These are phyloP conservation scores for Acacia crassicarpa DNA, from an alignment of 306 rosid species.

Conservation along the genomic window DNA sequence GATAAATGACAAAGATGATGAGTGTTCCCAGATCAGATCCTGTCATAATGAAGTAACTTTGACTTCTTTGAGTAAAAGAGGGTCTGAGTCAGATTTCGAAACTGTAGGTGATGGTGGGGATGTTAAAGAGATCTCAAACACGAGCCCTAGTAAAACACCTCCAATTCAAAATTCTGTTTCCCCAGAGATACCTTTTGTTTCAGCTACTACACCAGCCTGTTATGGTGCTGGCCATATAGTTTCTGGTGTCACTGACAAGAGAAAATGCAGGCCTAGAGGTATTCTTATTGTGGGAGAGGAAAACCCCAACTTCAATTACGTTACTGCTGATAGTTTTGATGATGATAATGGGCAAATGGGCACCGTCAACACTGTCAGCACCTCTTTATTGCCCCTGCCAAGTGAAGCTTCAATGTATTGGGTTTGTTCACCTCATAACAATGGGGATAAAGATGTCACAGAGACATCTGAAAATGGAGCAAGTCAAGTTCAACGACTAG, in stretches of 20 bases:
- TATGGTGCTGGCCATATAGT: slow-evolving; percentile 81
- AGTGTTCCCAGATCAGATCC: slow-evolving; percentile 33
- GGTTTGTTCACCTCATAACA: slow-evolving; percentile 62
- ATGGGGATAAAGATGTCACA: slow-evolving; percentile 46
- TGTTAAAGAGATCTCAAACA: slow-evolving; percentile 38
- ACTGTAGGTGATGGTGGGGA: slow-evolving; percentile 22
- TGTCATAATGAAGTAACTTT: slow-evolving; percentile 31
- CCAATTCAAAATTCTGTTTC: slow-evolving; percentile 75
- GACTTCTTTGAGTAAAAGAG: slow-evolving; percentile 53
- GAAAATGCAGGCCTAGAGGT: slow-evolving; percentile 90
- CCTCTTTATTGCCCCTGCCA: slow-evolving; percentile 62
- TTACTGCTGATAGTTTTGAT: slow-evolving; percentile 39
- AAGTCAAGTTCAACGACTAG: slow-evolving; percentile 21
- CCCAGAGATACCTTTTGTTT: slow-evolving; percentile 70
- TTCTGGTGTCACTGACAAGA: slow-evolving; percentile 78
- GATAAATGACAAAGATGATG: slow-evolving; percentile 31
- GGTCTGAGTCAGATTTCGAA: slow-evolving; percentile 34
- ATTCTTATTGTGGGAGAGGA: slow-evolving; percentile 63
- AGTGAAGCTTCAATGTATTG: slow-evolving; percentile 80
- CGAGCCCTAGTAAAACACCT: slow-evolving; percentile 55
- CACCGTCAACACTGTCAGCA: slow-evolving; percentile 23
- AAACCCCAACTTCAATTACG: slow-evolving; percentile 39
- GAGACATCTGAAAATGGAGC: slow-evolving; percentile 35
- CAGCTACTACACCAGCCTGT: slow-evolving; percentile 58
- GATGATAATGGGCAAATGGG: slow-evolving; percentile 34